Evolutionary conservation across 352 stramenopile genomes (phyloP).

Genomic region (Pythium aquatile): DNA sequence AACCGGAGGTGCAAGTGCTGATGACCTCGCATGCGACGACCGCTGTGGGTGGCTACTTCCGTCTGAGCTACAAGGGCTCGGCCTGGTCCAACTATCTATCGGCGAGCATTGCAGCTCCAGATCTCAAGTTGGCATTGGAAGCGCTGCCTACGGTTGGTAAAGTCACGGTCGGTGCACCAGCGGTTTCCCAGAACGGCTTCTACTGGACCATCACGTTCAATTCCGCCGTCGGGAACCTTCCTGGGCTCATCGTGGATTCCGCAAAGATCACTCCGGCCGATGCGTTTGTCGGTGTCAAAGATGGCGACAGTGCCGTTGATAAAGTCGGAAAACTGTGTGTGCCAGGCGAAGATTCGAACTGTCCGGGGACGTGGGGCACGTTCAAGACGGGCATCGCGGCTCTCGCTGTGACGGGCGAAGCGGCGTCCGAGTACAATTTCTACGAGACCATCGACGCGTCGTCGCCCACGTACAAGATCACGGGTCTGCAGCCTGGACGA

Average conservation of each 20-base stretch:
- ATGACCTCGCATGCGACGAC: slow-evolving; percentile 47
- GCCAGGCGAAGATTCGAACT: slow-evolving; percentile 37
- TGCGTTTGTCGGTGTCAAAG: slow-evolving; percentile 58
- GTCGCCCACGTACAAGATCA: slow-evolving; percentile 66
- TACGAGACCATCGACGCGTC: slow-evolving; percentile 68
- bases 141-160: slow-evolving; percentile 62
- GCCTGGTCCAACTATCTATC: slow-evolving; percentile 68
- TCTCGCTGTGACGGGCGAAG: slow-evolving; percentile 44
- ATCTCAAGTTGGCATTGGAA: slow-evolving; percentile 59
- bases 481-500: slow-evolving; percentile 60
- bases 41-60: slow-evolving; percentile 60
- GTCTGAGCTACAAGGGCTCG: slow-evolving; percentile 71
- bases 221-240: slow-evolving; percentile 58
- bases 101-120: slow-evolving; percentile 30
- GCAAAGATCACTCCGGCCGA: slow-evolving; percentile 52
- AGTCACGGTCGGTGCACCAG: slow-evolving; percentile 41
- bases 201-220: slow-evolving; percentile 84
- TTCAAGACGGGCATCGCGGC: slow-evolving; percentile 37
- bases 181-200: slow-evolving; percentile 37
- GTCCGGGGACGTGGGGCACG: slow-evolving; percentile 45
- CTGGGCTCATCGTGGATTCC: slow-evolving; percentile 48
- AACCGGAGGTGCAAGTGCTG: slow-evolving; percentile 71
- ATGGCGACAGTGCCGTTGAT: slow-evolving; percentile 78
- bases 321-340: slow-evolving; percentile 41
- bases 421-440: slow-evolving; percentile 56